Base-by-base conservation (phyloP, 345 rosid species). In the Acer saccharum region DNA sequence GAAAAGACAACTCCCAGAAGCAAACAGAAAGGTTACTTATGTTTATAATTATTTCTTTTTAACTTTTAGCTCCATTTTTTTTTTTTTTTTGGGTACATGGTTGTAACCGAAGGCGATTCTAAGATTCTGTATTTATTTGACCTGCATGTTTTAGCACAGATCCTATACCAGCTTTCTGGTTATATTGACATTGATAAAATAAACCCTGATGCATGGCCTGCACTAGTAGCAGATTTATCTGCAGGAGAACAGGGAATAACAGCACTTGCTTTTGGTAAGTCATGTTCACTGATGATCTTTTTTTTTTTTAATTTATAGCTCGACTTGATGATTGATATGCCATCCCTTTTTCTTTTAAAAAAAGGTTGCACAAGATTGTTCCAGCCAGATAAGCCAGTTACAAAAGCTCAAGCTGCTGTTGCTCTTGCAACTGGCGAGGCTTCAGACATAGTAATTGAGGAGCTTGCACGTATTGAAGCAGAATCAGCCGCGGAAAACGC, bases 321-420 rank as follows among this genome's bases (percentile, higher is more conserved):
- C 70, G 57, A 74, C 68, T 74, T 77, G 64, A 71, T 74, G 29
- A 65, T 43, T 58, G 52, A 81, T 76, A 20, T 63, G 14, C 1
- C 44, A 25, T 75, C 17, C 17, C 60, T 32, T 69, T 68, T 12
- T 44, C 67, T 65, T 73, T 54, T 29, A 20, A 75, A 0, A 17
- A 68, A 79, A 95, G 99, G 99, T 79, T 88, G 91, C 83, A 93
- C 97, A 14, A 92, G 95, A 81, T 79, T 93, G 77, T 93, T 93
- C 88, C 98, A 91, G 85, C 99, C 99, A 13, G 79, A 81, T 78
- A 95, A 93, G 85, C 97, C 99, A 21, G 97, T 93, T 73, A 96
- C 98, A 75, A 96, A 96, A 78, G 95, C 97, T 70, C 99, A 96
- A 87, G 90, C 94, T 65, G 98, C 98, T n/a, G 84, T 87, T 62